These are phyloP conservation scores for Aeschynomene evenia DNA, from an alignment of 306 rosid species.

Conservation along the genomic window DNA sequence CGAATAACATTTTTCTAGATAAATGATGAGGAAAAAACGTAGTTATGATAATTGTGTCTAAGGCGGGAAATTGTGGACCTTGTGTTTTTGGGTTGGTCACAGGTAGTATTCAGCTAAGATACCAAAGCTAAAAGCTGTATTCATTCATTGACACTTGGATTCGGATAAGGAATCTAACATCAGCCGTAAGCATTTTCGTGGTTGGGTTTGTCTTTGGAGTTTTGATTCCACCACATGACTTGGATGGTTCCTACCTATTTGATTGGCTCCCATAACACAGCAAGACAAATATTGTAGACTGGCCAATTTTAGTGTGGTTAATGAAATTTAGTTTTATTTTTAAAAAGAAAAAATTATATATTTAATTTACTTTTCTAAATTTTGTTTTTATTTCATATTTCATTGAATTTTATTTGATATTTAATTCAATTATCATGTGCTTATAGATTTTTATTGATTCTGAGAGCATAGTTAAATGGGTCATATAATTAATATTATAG, in stretches of 20 bases:
- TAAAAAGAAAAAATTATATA: no score
- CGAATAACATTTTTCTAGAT: no score
- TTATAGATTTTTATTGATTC: no score
- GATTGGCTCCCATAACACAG: slow-evolving; percentile 14
- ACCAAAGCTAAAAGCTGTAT: not conserved
- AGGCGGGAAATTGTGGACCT: slow-evolving; percentile 22
- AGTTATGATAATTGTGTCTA: not conserved
- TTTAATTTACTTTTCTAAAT: no score
- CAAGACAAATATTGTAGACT: slow-evolving; percentile 16
- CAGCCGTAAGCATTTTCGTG: not conserved
- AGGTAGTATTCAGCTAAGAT: not conserved
- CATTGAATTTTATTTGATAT: no score
- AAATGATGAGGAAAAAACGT: slow-evolving; percentile 3
- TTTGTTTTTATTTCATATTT: no score
- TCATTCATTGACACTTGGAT: slow-evolving; percentile 13
- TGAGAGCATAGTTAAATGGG: no score
- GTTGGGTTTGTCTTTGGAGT: not conserved
- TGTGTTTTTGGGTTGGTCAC: not conserved
- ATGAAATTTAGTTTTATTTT: no score
- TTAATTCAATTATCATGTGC: no score
- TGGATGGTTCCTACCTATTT: slow-evolving; percentile 18
- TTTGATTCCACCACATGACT: not conserved
- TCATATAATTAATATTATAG: no score
- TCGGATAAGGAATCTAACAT: slow-evolving; percentile 10
- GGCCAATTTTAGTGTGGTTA: no score